phyloP scores from a whole-genome alignment of 2,329 filamentous ascomycete genomes.

The Aspergillus arachidicola region DNA sequence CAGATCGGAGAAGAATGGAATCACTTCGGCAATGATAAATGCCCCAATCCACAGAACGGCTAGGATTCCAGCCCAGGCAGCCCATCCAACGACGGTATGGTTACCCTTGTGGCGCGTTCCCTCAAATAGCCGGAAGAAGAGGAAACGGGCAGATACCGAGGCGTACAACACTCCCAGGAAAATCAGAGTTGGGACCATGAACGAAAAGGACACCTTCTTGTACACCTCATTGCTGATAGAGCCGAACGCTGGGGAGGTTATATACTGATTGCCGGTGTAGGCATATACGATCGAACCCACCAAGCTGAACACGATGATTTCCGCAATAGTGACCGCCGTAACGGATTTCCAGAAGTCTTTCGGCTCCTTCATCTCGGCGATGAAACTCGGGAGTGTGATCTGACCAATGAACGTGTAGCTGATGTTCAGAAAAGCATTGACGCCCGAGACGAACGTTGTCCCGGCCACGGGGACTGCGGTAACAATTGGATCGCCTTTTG shows the following conservation, averaged over 20 bases:
- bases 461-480: conserved; percentile 67
- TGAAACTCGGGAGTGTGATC: conserved; percentile 91
- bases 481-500: conserved; percentile 66
- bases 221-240: conserved; percentile 72
- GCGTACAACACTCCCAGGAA: conserved; percentile 91
- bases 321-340: conserved; percentile 85
- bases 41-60: conserved; percentile 71
- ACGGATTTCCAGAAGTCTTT: conserved; percentile 91
- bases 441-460: conserved; percentile 78
- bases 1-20: conserved; percentile 84
- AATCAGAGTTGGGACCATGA: conserved; percentile 94
- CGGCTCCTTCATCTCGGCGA: conserved; percentile 83
- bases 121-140: conserved; percentile 88
- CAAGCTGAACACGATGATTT: conserved; percentile 81
- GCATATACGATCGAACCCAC: conserved; percentile 80
- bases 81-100: conserved; percentile 82
- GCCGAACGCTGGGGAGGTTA: conserved; percentile 83
- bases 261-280: conserved; percentile 89
- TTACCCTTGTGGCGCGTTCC: conserved; percentile 76
- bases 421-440: conserved; percentile 93
- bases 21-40: conserved; percentile 89
- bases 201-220: conserved; percentile 88
- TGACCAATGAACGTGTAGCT: conserved; percentile 96
- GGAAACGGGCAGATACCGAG: conserved; percentile 83
- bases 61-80: conserved; percentile 74